Evolutionary conservation across 78 protist genomes (phyloP).

Genomic region (Protostelium mycophagum): DNA sequence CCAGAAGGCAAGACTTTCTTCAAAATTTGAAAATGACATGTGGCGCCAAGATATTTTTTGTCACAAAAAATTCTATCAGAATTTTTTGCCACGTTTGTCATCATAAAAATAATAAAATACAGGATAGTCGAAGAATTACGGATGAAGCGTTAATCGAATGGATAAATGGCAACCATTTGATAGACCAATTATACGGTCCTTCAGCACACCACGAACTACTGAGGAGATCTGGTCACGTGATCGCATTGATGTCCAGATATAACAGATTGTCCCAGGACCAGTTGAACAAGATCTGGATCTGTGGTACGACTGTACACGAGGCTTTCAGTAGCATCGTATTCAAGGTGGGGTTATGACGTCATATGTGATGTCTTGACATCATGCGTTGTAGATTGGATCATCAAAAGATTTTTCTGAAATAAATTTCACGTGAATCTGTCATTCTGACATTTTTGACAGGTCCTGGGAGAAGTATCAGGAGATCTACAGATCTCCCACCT

Average conservation of each 20-base stretch:
- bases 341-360: background rate
- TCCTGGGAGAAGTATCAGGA: background rate
- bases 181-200: background rate
- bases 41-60: background rate
- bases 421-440: background rate
- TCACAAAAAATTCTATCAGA: background rate
- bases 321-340: background rate
- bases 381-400: too few relatives aligned
- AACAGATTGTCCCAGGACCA: background rate
- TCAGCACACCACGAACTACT: background rate
- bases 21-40: too few relatives aligned
- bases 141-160: background rate
- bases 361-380: background rate
- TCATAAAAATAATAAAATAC: too few relatives aligned
- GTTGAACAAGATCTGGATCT: background rate
- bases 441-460: too few relatives aligned
- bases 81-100: too few relatives aligned
- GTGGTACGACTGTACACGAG: background rate
- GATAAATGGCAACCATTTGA: background rate
- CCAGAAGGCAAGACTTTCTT: too few relatives aligned
- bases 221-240: background rate
- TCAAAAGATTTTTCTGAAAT: too few relatives aligned
- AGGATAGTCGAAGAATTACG: background rate
- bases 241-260: background rate
- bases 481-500: background rate